Base-by-base conservation (phyloP, 2,329 filamentous ascomycete genomes). In the Ceratocystis destructans region DNA sequence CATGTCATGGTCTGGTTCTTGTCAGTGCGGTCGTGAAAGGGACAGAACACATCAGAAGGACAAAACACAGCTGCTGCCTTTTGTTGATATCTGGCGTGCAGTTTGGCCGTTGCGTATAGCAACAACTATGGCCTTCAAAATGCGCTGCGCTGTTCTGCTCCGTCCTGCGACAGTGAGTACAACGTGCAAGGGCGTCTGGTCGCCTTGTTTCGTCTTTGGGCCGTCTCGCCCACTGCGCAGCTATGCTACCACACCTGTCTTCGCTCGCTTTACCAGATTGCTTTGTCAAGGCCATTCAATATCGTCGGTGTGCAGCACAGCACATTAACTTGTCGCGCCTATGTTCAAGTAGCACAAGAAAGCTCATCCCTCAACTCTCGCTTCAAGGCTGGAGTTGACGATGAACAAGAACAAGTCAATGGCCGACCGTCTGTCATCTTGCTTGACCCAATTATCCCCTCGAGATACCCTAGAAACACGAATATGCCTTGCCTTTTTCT, bases 401-500 rank as follows among this genome's bases (percentile, higher is more conserved):
- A 53, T 25, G 22, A 15, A 53, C 22, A 28, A 53, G 48, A 20
- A 53, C 22, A 41, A 2, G 48, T 17, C 48, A 41, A 41, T 53
- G 25, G 48, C 20, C 48, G 61, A 20, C 20, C 48, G 61, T n/a
- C 45, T 8, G 37, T 12, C 20, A 15, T 37, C 33, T 20, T 62
- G 31, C 61, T 25, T 25, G 5, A 15, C 45, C 20, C 37, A 2
- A 12, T 4, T 41, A 41, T 41, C 37, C 37, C 37, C 15, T 41
- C 37, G 10, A 15, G 12, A 41, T 41, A 41, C 15, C 12, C 25
- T 25, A 45, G n/a, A 44, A 62, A 62, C n/a, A n/a, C 46, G 37
- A 62, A 61, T 50, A 25, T 50, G 53, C 57, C 50, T 20, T 59
- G 53, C 57, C 50, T 20, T 59, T 63, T 55, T 57, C 67, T 65